Evolutionary conservation across 1,284 basidiomycete genomes (phyloP).

Genomic region (Blastosporella zonata): DNA sequence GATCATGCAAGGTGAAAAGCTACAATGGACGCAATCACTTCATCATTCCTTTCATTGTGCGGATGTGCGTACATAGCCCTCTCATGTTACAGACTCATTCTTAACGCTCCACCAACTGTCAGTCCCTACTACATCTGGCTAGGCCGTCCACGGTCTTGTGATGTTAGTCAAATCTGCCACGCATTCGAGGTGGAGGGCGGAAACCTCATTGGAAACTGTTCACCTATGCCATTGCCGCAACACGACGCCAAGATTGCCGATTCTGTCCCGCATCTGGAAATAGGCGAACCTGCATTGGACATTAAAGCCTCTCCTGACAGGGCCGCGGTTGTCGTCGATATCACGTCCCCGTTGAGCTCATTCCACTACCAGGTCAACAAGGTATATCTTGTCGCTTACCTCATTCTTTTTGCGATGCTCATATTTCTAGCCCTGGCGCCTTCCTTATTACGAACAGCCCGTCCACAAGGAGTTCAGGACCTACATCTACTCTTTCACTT

Average conservation of each 20-base stretch:
- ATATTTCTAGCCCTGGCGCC: conserved; percentile 54
- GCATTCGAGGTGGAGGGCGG: conserved; percentile 74
- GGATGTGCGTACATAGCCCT: conserved; percentile 43
- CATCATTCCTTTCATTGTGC: conserved; percentile 64
- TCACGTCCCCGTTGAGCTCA: conserved; percentile 60
- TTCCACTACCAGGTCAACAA: conserved; percentile 75
- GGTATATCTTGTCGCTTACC: conserved; percentile 30
- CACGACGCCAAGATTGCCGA: conserved; percentile 31
- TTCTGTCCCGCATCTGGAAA: conserved; percentile 37
- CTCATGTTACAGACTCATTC: neutral
- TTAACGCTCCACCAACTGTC: neutral
- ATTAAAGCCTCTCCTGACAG: conserved; percentile 14
- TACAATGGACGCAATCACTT: conserved; percentile 78
- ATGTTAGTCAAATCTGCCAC: conserved; percentile 57
- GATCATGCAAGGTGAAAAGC: conserved; percentile 45
- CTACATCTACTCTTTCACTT: conserved; percentile 74
- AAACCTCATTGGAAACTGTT: conserved; percentile 56
- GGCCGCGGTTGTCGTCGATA: conserved; percentile 40
- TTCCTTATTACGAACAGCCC: conserved; percentile 76
- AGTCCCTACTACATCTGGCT: conserved; percentile 79
- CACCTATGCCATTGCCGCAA: conserved; percentile 38
- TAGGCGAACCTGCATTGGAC: conserved; percentile 37
- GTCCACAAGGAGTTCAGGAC: conserved; percentile 77
- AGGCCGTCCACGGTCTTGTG: conserved; percentile 65
- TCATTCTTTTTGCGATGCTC: conserved; percentile 1